Conservation (phyloP, 2,329 filamentous ascomycete genomes). For the Phoma sp. region DNA sequence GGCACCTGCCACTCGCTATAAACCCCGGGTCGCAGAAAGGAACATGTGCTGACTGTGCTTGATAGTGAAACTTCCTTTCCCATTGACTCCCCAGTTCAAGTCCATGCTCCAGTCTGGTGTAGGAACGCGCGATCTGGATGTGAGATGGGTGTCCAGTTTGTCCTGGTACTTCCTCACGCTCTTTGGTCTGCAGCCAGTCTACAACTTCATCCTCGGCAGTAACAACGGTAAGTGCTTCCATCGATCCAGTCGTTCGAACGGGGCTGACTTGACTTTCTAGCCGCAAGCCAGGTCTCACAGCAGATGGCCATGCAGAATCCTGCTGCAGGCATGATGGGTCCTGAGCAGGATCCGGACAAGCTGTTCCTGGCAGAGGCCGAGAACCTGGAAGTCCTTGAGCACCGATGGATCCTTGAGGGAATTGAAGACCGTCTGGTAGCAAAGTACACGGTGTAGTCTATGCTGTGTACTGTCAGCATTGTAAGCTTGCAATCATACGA, state of each 20-base stretch:
- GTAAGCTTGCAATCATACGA: constrained; percentile 3
- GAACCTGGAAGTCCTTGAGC: constrained; percentile 93
- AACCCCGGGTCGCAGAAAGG: not conserved
- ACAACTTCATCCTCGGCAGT: constrained; percentile 94
- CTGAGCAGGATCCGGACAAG: constrained; percentile 94
- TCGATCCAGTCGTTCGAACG: constrained; percentile 1
- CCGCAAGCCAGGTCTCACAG: constrained; percentile 88
- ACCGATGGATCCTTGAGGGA: constrained; percentile 88
- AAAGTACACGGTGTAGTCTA: constrained; percentile 41
- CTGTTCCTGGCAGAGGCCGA: constrained; percentile 91
- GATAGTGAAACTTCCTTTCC: constrained; percentile 93
- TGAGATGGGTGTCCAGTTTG: constrained; percentile 97
- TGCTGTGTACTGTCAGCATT: constrained; percentile 8
- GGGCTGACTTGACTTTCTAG: constrained; percentile 58
- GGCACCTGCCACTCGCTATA: not conserved
- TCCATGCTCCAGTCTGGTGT: constrained; percentile 98
- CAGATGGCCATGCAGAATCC: constrained; percentile 80
- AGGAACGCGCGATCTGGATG: constrained; percentile 93
- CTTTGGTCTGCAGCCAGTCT: constrained; percentile 95
- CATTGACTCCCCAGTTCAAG: constrained; percentile 98
- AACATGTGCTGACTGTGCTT: constrained; percentile 23
- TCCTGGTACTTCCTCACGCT: constrained; percentile 99
- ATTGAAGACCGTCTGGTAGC: constrained; percentile 83
- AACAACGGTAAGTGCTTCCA: constrained; percentile 78
- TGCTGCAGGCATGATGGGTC: constrained; percentile 82